Conservation (phyloP, 75 land plant genomes). For the Pinus tabuliformis region DNA sequence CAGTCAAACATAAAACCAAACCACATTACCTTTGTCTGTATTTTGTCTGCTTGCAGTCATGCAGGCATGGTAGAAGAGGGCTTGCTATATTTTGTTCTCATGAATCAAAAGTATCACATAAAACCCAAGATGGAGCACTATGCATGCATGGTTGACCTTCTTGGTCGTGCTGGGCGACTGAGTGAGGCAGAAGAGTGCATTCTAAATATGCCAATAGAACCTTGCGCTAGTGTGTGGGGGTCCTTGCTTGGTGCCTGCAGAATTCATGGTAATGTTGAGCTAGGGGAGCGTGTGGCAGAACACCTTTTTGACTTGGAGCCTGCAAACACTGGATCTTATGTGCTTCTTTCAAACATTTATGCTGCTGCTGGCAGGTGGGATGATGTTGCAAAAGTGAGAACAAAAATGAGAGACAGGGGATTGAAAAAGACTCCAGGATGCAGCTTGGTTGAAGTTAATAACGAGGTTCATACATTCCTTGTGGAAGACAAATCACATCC, state of each 20-base stretch:
- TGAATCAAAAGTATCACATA: conserved; percentile 27
- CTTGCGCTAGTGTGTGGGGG: conserved; percentile 29
- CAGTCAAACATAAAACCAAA: conserved; percentile 33
- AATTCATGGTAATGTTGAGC: conserved; percentile 31
- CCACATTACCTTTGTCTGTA: conserved; percentile 34
- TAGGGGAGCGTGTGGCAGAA: conserved; percentile 26
- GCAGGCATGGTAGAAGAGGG: conserved; percentile 39
- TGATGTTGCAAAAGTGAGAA: conserved; percentile 29
- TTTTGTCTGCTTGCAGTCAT: conserved; percentile 42
- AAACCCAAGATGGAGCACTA: conserved; percentile 40
- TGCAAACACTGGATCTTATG: conserved; percentile 27
- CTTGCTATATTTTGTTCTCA: conserved; percentile 25
- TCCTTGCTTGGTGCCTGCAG: conserved; percentile 60
- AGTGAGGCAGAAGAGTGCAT: conserved; percentile 36
- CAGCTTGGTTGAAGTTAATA: conserved; percentile 1
- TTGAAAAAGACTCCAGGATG: conserved; percentile 1
- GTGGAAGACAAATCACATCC: not conserved
- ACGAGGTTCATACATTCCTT: not conserved
- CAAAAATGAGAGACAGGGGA: not conserved
- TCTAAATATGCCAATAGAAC: conserved; percentile 21
- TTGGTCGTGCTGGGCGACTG: conserved; percentile 52
- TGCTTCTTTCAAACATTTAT: conserved; percentile 43
- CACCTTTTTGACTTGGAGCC: conserved; percentile 16
- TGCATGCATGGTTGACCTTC: conserved; percentile 57
- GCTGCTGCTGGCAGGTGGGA: conserved; percentile 34